These are phyloP conservation scores for Venustampulla echinocandica DNA, from an alignment of 495 filamentous ascomycete genomes.

Conservation along the genomic window DNA sequence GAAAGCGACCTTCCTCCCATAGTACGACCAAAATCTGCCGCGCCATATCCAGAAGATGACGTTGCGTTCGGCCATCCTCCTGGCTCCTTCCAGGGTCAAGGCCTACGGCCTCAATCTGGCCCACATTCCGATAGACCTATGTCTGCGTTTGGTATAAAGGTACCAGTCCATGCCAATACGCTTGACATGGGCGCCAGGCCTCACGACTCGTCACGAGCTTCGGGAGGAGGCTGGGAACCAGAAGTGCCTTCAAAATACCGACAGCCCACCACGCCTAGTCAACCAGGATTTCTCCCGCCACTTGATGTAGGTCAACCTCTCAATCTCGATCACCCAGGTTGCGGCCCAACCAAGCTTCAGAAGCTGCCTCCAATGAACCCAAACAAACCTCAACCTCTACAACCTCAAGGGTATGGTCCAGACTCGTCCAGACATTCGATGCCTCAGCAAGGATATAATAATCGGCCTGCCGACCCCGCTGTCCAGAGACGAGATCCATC, in stretches of 20 bases:
- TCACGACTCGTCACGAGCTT: constrained; percentile 13
- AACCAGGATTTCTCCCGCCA: constrained; percentile 6
- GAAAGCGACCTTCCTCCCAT: constrained; percentile 41
- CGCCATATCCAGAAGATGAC: constrained; percentile 60
- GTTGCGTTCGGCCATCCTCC: constrained; percentile 24
- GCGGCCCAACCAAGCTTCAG: constrained; percentile 3
- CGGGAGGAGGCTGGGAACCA: constrained; percentile 33
- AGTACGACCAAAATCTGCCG: constrained; percentile 25
- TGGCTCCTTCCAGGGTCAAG: constrained; percentile 26
- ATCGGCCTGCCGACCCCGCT: constrained; percentile 2
- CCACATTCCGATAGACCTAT: constrained; percentile 48
- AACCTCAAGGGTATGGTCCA: constrained; percentile 7
- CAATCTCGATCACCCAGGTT: constrained; percentile 11
- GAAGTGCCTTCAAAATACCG: constrained; percentile 33
- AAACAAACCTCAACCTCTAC: constrained; percentile 16
- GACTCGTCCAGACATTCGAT: constrained; percentile 1
- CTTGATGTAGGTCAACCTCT: constrained; percentile 7
- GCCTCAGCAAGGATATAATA: constrained; percentile 1
- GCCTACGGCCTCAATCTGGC: constrained; percentile 28
- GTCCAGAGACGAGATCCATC: constrained; percentile 10
- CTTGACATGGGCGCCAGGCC: constrained; percentile 10
- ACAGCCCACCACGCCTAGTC: constrained; percentile 8
- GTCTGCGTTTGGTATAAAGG: constrained; percentile 60
- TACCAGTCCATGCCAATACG: constrained; percentile 24
- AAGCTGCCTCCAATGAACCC: constrained; percentile 14